Conservation (phyloP, 345 rosid species). For the Erysimum cheiranthoides region DNA sequence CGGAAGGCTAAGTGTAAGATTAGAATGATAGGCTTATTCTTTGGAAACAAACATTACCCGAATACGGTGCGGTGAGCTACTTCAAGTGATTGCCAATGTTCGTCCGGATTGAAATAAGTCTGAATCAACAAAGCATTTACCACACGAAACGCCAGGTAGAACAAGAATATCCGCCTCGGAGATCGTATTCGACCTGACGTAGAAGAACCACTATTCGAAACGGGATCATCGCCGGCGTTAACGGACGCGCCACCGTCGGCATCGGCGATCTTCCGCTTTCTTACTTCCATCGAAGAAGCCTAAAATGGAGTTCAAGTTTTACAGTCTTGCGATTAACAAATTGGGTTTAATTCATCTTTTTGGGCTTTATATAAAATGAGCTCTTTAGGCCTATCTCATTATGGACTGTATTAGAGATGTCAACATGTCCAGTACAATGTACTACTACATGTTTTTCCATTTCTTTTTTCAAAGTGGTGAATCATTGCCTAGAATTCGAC, state of each 20-base stretch:
- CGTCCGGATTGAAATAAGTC: conserved; percentile 91
- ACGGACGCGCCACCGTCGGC: conserved; percentile 21
- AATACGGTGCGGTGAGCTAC: conserved; percentile 74
- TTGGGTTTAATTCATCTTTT: background rate
- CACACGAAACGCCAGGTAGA: conserved; percentile 65
- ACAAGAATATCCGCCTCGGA: conserved; percentile 48
- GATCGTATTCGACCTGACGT: conserved; percentile 34
- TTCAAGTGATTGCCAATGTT: conserved; percentile 96
- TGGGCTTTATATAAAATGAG: background rate
- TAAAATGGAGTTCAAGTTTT: background rate
- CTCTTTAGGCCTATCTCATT: conserved; percentile 15
- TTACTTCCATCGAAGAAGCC: conserved; percentile 28
- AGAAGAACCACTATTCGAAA: background rate
- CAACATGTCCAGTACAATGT: no score
- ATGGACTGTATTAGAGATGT: background rate
- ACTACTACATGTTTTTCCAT: no score
- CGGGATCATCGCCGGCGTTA: background rate
- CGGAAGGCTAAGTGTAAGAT: background rate
- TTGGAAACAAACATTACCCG: conserved; percentile 62
- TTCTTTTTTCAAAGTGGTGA: no score
- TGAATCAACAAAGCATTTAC: conserved; percentile 74
- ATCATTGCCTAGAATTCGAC: no score
- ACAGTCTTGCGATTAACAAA: background rate
- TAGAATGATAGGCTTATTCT: background rate
- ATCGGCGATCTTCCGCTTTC: conserved; percentile 41